Evolutionary conservation across 2,329 filamentous ascomycete species (phyloP).

Genomic region (Trichoderma breve): DNA sequence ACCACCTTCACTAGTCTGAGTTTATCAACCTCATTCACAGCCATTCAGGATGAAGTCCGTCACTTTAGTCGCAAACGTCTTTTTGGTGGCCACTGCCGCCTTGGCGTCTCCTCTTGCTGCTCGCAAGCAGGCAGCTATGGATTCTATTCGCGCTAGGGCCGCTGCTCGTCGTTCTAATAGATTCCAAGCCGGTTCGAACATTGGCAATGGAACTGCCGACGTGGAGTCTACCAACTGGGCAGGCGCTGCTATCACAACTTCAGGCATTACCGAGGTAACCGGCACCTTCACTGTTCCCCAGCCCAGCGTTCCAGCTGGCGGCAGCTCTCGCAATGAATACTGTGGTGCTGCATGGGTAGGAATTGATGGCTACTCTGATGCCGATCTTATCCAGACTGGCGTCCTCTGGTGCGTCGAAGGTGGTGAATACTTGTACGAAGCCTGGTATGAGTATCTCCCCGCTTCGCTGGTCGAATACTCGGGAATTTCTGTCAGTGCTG

Average conservation of each 20-base stretch:
- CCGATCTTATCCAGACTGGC: neutral
- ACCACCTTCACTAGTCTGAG: neutral
- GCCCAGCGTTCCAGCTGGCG: neutral
- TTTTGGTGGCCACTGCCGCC: neutral
- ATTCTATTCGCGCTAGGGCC: neutral
- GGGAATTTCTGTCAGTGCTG: neutral
- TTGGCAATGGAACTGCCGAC: neutral
- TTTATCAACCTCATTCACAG: neutral
- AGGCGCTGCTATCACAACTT: neutral
- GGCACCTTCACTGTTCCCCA: neutral
- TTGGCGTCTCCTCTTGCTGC: neutral
- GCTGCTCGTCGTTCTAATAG: neutral
- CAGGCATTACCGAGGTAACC: neutral
- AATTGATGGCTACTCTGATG: neutral
- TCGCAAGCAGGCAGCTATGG: neutral
- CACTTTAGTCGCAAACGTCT: neutral
- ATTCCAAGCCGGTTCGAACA: neutral
- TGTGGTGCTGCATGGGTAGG: neutral
- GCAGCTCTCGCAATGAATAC: neutral
- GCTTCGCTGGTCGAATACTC: neutral
- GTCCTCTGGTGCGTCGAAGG: neutral
- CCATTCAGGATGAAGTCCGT: neutral
- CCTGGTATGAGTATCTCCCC: neutral
- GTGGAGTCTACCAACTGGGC: neutral
- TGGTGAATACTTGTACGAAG: neutral